Base-by-base conservation (phyloP, 164 flowering plant species). In the Vitis vinifera region DNA sequence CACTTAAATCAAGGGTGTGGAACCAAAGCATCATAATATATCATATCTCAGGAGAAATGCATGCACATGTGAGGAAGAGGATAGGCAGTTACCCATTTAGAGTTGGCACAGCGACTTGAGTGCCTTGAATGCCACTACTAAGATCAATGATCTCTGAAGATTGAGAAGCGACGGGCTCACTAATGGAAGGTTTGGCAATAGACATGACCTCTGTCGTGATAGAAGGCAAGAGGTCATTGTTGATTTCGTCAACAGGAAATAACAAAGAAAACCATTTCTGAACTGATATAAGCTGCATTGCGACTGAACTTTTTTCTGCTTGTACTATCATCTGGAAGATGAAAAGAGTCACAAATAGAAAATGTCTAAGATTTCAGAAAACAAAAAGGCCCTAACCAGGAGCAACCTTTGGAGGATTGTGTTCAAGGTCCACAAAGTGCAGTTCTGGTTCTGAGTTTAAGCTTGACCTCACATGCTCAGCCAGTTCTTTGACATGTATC, bases 381-480 rank as follows among this genome's bases (percentile, higher is more conserved):
- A 48, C 3, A 52, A 14, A 63, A 69, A 37, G 44, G 31, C 23
- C 44, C 60, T 68, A 7, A 57, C 31, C 10, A n/a, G 51, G 48
- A 62, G 14, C 30, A 77, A 94, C 97, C 97, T 90, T 87, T 62
- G 91, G 96, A 77, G 97, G 96, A 75, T 94, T 97, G 51, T 83
- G 86, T 75, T 90, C 97, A 64, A 94, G 84, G 80, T 94, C 90
- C 74, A 90, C 89, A 76, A 91, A 89, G 12, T 66, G 69, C 69
- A 84, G 68, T 56, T 77, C 37, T 16, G 74, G 16, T 67, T 85
- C 81, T 44, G 75, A 79, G 69, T 76, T 78, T 65, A 90, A 76
- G 80, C 89, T 90, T 60, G 83, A 84, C n/a, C 62, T 71, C 16
- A 86, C 76, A 79, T 83, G 75, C 55, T 89, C 84, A 10, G 94